These are phyloP conservation scores for Suhomyces emberorum DNA, from an alignment of 805 yeast genomes.

Conservation along the genomic window DNA sequence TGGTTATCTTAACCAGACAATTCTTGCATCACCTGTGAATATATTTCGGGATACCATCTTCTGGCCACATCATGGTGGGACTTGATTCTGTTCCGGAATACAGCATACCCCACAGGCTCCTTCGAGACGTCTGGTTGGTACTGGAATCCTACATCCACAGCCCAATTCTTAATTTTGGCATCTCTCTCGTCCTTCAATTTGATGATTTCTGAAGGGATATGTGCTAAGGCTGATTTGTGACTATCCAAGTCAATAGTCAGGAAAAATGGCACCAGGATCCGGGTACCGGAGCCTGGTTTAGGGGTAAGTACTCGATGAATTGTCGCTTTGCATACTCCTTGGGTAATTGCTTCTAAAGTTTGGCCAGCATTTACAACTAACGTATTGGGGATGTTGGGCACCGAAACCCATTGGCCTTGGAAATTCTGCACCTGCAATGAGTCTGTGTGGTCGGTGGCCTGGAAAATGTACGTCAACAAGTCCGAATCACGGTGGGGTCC, in stretches of 20 bases:
- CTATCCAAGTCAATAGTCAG: constrained; percentile 44
- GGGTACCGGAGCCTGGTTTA: constrained; percentile 32
- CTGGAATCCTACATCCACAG: constrained; percentile 38
- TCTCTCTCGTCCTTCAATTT: constrained; percentile 35
- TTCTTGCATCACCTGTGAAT: constrained; percentile 27
- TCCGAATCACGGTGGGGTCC: constrained; percentile 72
- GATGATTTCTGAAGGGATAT: constrained; percentile 27
- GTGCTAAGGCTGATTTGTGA: constrained; percentile 24
- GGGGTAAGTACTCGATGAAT: constrained; percentile 54
- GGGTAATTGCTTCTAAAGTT: constrained; percentile 56
- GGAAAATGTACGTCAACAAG: constrained; percentile 56
- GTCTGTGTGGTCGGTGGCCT: constrained; percentile 46
- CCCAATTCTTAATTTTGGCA: constrained; percentile 31
- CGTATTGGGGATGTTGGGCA: constrained; percentile 45
- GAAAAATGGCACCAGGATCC: constrained; percentile 48
- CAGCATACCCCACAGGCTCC: constrained; percentile 46
- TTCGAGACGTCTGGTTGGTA: constrained; percentile 32
- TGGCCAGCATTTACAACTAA: constrained; percentile 61
- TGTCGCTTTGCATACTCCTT: constrained; percentile 58
- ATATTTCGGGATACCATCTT: constrained; percentile 41
- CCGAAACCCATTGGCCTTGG: constrained; percentile 56
- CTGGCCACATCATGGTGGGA: constrained; percentile 44
- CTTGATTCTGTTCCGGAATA: constrained; percentile 44
- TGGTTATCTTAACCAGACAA: neutral
- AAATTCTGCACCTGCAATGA: constrained; percentile 56